phyloP scores from a whole-genome alignment of 2,329 filamentous ascomycete genomes.

The Colletotrichum sp. region DNA sequence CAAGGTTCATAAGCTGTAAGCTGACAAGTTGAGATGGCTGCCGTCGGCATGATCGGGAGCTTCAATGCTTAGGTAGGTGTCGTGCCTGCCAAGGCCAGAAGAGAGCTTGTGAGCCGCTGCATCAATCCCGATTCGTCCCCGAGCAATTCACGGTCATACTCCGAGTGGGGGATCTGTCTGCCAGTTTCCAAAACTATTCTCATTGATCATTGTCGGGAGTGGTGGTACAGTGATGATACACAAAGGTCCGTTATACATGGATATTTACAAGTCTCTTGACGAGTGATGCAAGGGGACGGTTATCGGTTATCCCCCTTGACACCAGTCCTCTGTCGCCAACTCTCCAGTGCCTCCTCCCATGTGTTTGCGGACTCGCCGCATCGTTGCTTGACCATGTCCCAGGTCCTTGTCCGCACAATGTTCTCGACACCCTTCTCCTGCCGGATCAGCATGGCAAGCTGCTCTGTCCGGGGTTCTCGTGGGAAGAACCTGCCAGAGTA shows the following conservation, averaged over 20 bases:
- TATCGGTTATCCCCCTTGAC: neutral
- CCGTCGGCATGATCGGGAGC: neutral
- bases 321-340: constrained; percentile 49
- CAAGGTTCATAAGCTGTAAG: neutral
- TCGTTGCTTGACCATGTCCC: constrained; percentile 77
- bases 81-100: neutral
- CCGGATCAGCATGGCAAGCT: constrained; percentile 73
- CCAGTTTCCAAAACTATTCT: neutral
- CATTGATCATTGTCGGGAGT: neutral
- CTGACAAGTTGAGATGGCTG: neutral
- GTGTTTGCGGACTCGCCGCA: constrained; percentile 65
- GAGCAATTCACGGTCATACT: neutral
- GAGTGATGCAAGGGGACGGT: neutral
- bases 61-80: neutral
- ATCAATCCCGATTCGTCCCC: neutral
- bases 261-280: neutral
- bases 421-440: constrained; percentile 79
- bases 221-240: constrained; percentile 14
- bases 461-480: constrained; percentile 79
- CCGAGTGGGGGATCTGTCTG: neutral
- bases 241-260: neutral
- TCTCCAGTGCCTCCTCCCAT: constrained; percentile 70
- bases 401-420: constrained; percentile 82
- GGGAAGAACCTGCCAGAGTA: constrained; percentile 87
- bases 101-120: neutral